Base-by-base conservation (phyloP, 108 stramenopile species). In the Fistulifera solaris region DNA sequence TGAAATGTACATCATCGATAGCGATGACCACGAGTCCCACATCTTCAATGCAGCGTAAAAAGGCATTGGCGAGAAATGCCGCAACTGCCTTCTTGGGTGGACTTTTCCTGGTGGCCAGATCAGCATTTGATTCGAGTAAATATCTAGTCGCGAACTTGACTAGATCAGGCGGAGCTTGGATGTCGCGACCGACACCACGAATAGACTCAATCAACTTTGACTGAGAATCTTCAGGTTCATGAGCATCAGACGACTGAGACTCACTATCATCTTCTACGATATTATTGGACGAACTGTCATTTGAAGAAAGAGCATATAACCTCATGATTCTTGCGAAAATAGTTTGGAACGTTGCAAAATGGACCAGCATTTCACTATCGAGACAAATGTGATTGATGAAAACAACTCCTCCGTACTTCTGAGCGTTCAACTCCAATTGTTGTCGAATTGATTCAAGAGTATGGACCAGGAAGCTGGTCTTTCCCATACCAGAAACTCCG, bases 1-100 rank as follows among this genome's bases (percentile, higher is more conserved):
- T 67, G 40, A 67, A 61, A 8, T 78, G 76, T 11, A 80, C 56
- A 54, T 87, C 81, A 53, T 87, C 85, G 13, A 87, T 48, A n/a
- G 73, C 75, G 27, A 87, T 46, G 38, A 87, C 38, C 3, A 80
- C 78, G n/a, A 81, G 39, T 19, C 65, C 47, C 0, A 59, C 61
- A 46, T 73, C 55, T 35, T 53, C 45, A 25, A 73, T 81, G 45
- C 77, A 76, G 40, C 64, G 40, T 47, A 74, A 64, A 57, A 81
- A 85, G 6, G 72, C 80, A 22, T 68, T 46, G 10, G 68, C 80
- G 48, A 85, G 52, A 47, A 81, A 85, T 19, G 68, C 31, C n/a
- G 75, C 73, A 45, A 85, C 67, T 23, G 22, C 41, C 24, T 39
- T 56, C 4, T 19, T 46, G 0, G 63, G 21, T 13, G 63, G 63